These are phyloP conservation scores for Medicago lupulina DNA, from an alignment of 306 rosid genomes.

Conservation along the genomic window DNA sequence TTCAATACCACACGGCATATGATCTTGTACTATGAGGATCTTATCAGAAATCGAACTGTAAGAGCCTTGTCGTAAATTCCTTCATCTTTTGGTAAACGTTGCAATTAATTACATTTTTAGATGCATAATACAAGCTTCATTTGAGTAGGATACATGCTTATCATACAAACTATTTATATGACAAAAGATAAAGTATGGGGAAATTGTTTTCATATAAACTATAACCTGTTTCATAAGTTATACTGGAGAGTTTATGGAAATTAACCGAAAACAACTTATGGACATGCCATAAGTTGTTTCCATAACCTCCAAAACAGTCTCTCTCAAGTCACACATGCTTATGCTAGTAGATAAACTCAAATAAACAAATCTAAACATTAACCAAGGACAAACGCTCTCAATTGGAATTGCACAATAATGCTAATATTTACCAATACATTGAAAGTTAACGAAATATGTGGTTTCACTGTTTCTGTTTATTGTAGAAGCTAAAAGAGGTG, in stretches of 20 bases:
- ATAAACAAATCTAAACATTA: not conserved
- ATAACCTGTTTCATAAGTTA: not conserved
- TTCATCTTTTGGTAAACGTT: not conserved
- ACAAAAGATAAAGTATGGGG: too few relatives aligned
- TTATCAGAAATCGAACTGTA: slow-evolving; percentile 66
- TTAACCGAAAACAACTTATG: not conserved
- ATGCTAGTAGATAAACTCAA: not conserved
- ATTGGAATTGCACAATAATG: too few relatives aligned
- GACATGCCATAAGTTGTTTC: not conserved
- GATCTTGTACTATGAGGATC: slow-evolving; percentile 82
- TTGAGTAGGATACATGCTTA: not conserved
- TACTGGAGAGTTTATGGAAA: not conserved
- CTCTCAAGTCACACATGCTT: not conserved
- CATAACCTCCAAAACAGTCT: not conserved
- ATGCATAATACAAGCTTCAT: slow-evolving; percentile 27
- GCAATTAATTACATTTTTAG: not conserved
- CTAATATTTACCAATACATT: not conserved
- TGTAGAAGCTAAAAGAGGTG: slow-evolving; percentile 79
- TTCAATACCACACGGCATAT: slow-evolving; percentile 78
- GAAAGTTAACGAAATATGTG: slow-evolving; percentile 10
- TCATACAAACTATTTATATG: too few relatives aligned
- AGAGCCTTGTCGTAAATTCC: slow-evolving; percentile 43
- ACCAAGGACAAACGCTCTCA: too few relatives aligned
- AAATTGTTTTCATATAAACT: not conserved
- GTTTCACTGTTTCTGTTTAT: slow-evolving; percentile 6